Evolutionary conservation across 2,329 filamentous ascomycete genomes (phyloP).

Genomic region (Escovopsis sp.): DNA sequence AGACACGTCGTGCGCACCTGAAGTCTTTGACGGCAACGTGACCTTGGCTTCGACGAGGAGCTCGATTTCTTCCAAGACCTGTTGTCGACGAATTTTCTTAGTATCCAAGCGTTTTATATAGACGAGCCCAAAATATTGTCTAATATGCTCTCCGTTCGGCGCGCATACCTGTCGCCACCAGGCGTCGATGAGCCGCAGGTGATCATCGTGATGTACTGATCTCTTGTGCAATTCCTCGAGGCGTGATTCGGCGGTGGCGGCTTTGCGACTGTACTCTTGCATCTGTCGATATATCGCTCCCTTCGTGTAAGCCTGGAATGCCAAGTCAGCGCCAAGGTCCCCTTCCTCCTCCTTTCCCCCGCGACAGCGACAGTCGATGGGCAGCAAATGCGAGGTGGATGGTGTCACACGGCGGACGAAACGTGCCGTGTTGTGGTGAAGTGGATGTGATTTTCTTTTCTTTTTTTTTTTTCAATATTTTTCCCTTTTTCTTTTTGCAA

Average conservation of each 20-base stretch:
- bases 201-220: conserved; percentile 76
- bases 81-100: not conserved
- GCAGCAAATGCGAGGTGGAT: conserved; percentile 2
- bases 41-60: conserved; percentile 38
- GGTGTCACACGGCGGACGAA: conserved; percentile 6
- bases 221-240: conserved; percentile 68
- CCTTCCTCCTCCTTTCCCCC: not conserved
- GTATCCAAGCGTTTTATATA: too few relatives aligned
- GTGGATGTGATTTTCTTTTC: not conserved
- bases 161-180: conserved; percentile 81
- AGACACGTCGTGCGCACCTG: conserved; percentile 1
- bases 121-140: too few relatives aligned
- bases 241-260: conserved; percentile 64
- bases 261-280: conserved; percentile 93
- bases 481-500: not conserved
- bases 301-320: conserved; percentile 39
- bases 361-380: conserved; percentile 2
- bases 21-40: conserved; percentile 9
- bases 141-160: too few relatives aligned
- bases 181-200: conserved; percentile 74
- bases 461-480: too few relatives aligned
- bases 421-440: conserved; percentile 4
- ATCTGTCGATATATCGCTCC: conserved; percentile 95
- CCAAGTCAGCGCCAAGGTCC: conserved; percentile 5
- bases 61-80: conserved; percentile 52